Evolutionary conservation across 305 asterid genomes (phyloP), one percentile per base, ranked within the genome.

Genomic region (Striga hermonthica): DNA sequence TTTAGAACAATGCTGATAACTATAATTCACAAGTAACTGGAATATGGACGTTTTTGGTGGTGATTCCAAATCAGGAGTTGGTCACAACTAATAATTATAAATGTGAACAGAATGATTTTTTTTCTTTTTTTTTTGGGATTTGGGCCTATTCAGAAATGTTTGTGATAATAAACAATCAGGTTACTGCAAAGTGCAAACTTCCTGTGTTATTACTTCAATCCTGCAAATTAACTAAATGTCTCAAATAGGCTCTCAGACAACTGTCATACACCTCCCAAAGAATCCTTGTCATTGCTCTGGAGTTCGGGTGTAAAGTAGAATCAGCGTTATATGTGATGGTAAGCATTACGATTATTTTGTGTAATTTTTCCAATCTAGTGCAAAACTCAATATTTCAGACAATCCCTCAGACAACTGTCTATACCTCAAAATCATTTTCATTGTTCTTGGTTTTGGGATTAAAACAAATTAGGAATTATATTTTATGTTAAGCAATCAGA

Each of bases 1-100:
- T 61, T 60, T 39, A 60, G 36, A 39, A 16, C 14, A 38, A 56
- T 28, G 40, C 41, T 10, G 6, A 40, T 28, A 45, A 5, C 31
- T 12, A 58, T 58, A 28, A 36, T 22, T 58, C 38, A 11, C 63
- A 22, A 43, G 66, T 62, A 28, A 50, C 15, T 50, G 48, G 6
- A 10, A 50, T 0, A 37, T 50, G 8, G 54, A 58, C 6, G 66
- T 44, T n/a, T 13, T 36, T 34, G 12, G 35, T 50, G 48, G 16
- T 36, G 49, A 49, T 14, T 52, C 11, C 5, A 49, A 36, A 11
- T 48, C 36, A 6, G 44, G 11, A 11, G 49, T 13, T 59, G 39
- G 14, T 13, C 38, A 41, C 1, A 41, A 40, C 38, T 9, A 39
- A 39, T 60, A 13, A 60, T 15, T 38, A 40, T 60, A 36, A 36